Base-by-base conservation (phyloP, 345 rosid genomes). In the Iberis pinnata region DNA sequence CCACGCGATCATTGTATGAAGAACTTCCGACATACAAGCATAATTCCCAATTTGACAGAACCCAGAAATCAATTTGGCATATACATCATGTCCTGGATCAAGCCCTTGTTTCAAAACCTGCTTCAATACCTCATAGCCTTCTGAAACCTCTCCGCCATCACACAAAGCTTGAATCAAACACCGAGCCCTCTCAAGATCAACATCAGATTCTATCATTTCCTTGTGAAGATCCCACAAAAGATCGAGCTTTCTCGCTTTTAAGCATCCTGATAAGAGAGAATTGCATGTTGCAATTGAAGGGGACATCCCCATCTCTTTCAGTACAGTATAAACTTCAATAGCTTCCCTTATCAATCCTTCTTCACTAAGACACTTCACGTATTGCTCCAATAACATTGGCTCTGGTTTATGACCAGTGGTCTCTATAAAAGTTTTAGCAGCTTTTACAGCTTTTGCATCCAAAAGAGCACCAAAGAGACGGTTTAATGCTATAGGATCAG, bases 401-500 rank as follows among this genome's bases (percentile, higher is more conserved):
- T 61, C 64, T 0, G 88, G 84, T 10, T 25, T 49, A 62, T 72
- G 78, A 36, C 76, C 76, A 11, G 74, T 61, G 24, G 24, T 32
- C 24, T 72, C 49, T 5, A 79, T 76, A 49, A 83, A 75, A 36
- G 18, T 29, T 54, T 56, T 75, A 13, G 89, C 81, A 27, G 68
- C 80, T 60, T 42, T 64, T 1, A 46, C 66, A 4, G 82, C 78
- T 62, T 74, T 78, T 20, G 80, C 76, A 67, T 75, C 84, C 65
- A 87, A 69, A 47, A 83, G 83, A 0, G 75, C 70, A 62, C 73
- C 73, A 53, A 87, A 81, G 43, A 87, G 76, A 49, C 71, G 41
- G 29, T 55, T 70, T 15, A 79, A 75, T 5, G 86, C 80, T 0
- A 35, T 69, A 38, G 39, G 60, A 31, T 79, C 86, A 47, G 80